A percentile compares a stretch with the other conserved stretches of the same genome.
phyloP scores from a whole-genome alignment of 805 yeast species.

The Yarrowia sp. region DNA sequence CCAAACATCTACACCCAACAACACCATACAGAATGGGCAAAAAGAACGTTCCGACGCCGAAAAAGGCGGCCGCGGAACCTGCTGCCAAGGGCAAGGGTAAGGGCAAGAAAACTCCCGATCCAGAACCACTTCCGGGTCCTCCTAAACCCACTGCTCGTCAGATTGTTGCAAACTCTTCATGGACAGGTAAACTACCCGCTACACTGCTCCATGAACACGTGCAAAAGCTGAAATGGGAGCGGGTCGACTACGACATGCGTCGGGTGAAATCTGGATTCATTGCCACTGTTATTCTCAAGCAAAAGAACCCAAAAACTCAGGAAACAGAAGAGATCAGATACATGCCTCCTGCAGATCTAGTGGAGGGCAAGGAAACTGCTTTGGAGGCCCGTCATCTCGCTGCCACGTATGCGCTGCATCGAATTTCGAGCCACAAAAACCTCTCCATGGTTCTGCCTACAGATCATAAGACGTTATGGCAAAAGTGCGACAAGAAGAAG shows the following conservation, averaged over 20 bases:
- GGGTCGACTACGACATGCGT: conserved; percentile 72
- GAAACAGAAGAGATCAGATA: conserved; percentile 58
- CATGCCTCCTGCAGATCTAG: conserved; percentile 49
- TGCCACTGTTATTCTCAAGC: conserved; percentile 61
- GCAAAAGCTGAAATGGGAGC: conserved; percentile 86
- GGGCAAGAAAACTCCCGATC: conserved; percentile 1
- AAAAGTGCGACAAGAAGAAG: conserved; percentile 60
- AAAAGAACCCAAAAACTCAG: conserved; percentile 77
- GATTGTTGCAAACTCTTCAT: conserved; percentile 65
- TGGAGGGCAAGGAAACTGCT: conserved; percentile 70
- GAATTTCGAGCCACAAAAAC: conserved; percentile 77
- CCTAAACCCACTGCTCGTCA: conserved; percentile 8
- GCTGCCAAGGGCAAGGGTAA: not conserved
- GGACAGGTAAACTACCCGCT: conserved; percentile 95
- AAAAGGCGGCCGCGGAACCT: not conserved
- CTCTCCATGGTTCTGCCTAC: conserved; percentile 84
- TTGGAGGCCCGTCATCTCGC: conserved; percentile 86
- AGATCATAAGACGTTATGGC: conserved; percentile 77
- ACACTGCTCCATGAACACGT: conserved; percentile 81
- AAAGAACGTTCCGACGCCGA: conserved; percentile 8
- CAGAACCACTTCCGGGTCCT: not conserved
- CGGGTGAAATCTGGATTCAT: conserved; percentile 53
- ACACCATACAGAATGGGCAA: not conserved
- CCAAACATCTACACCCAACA: not conserved
- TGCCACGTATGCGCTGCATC: conserved; percentile 81